Evolutionary conservation across 108 stramenopile genomes (phyloP).

Genomic region (Mediolabrus comicus): DNA sequence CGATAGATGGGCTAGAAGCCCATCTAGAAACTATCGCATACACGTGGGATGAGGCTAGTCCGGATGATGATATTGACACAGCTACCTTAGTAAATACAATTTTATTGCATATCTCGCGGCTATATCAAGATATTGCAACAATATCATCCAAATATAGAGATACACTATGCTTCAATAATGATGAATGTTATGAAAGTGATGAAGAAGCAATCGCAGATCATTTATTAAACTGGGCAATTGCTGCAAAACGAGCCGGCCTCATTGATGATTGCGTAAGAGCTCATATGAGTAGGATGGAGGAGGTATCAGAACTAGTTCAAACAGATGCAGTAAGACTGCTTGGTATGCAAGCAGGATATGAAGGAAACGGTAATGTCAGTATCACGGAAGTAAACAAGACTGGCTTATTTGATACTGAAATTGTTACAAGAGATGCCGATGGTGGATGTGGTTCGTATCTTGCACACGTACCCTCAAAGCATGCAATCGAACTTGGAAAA

Average conservation of each 20-base stretch:
- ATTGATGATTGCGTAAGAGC: slow-evolving; percentile 9
- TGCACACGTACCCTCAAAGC: neutral
- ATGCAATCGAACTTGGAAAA: slow-evolving; percentile 7
- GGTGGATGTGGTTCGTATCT: neutral
- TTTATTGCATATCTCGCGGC: neutral
- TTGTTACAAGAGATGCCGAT: neutral
- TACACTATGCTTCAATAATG: neutral
- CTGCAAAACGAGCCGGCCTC: slow-evolving; percentile 9
- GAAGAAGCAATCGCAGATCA: neutral
- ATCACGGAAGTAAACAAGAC: slow-evolving; percentile 13
- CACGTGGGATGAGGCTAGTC: neutral
- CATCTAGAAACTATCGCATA: neutral
- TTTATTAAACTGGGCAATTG: slow-evolving; percentile 21
- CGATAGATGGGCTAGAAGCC: neutral
- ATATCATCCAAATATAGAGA: neutral
- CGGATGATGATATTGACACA: no score
- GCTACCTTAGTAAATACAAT: neutral
- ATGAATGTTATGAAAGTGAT: neutral
- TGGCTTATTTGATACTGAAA: slow-evolving; percentile 25
- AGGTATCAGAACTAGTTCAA: neutral
- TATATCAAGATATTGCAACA: neutral
- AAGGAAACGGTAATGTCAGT: neutral
- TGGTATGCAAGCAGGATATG: slow-evolving; percentile 4
- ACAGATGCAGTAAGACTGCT: slow-evolving; percentile 32
- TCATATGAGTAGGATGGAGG: slow-evolving; percentile 19